These are phyloP conservation scores for Hypoxylon crocopeplum DNA, from an alignment of 495 filamentous ascomycete genomes.

Conservation along the genomic window DNA sequence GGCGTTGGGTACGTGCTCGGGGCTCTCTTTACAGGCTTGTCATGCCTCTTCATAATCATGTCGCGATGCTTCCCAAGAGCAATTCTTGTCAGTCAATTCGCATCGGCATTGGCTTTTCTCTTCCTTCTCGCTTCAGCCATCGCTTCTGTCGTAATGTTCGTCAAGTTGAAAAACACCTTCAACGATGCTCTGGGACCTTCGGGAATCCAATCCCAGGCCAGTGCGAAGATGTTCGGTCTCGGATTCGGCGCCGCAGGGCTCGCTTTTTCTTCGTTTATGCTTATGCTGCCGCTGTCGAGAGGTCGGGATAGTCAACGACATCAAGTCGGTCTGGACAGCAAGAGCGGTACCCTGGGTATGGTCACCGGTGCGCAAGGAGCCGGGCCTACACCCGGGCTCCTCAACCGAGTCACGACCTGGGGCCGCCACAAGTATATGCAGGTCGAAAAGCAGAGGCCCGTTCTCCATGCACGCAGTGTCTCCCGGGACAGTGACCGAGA, in stretches of 20 bases:
- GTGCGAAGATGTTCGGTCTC: conserved; percentile 34
- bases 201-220: conserved; percentile 35
- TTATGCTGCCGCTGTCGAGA: conserved; percentile 10
- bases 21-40: conserved; percentile 28
- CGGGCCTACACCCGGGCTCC: conserved; percentile 4
- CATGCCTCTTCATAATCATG: conserved; percentile 32
- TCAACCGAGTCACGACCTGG: conserved; percentile 32
- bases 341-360: neutral
- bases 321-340: conserved; percentile 17
- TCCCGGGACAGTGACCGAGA: conserved; percentile 23
- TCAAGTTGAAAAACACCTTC: conserved; percentile 34
- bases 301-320: conserved; percentile 16
- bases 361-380: neutral
- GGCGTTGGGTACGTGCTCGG: conserved; percentile 41
- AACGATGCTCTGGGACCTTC: conserved; percentile 36
- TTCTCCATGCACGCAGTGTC: conserved; percentile 3
- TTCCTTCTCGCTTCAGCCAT: conserved; percentile 42
- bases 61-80: conserved; percentile 29
- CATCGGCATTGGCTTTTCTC: conserved; percentile 35
- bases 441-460: conserved; percentile 40
- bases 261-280: conserved; percentile 23
- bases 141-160: conserved; percentile 36
- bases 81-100: conserved; percentile 20
- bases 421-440: conserved; percentile 45
- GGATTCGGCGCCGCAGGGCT: conserved; percentile 36